Evolutionary conservation across 441 rosid genomes (phyloP).

Genomic region (Mallotus japonicus): DNA sequence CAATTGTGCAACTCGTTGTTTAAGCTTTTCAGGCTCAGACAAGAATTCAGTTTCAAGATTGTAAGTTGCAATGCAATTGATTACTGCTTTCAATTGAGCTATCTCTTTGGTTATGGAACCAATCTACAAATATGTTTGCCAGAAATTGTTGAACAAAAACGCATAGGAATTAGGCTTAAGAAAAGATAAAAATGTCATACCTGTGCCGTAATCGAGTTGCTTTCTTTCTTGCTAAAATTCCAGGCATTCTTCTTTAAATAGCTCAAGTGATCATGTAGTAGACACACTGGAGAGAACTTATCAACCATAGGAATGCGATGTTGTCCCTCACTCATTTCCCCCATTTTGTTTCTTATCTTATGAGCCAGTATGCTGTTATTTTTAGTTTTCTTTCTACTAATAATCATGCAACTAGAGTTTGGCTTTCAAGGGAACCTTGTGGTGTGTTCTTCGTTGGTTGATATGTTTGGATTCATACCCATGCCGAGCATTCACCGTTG

Average conservation of each 20-base stretch:
- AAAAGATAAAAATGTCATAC: neutral
- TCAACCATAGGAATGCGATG: constrained; percentile 47
- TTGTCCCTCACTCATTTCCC: constrained; percentile 18
- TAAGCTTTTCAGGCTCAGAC: constrained; percentile 5
- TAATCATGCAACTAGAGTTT: too few relatives aligned
- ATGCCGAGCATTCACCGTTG: too few relatives aligned
- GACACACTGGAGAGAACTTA: constrained; percentile 26
- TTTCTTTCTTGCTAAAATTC: neutral
- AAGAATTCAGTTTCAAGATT: constrained; percentile 22
- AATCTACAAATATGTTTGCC: constrained; percentile 6
- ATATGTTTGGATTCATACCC: too few relatives aligned
- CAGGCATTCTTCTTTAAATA: constrained; percentile 3
- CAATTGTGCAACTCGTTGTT: constrained; percentile 19
- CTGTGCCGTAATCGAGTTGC: neutral
- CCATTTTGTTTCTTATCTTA: neutral
- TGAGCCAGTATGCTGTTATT: too few relatives aligned
- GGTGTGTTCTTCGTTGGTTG: too few relatives aligned
- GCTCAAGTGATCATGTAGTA: constrained; percentile 25
- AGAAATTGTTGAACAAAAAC: neutral
- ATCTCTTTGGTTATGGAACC: constrained; percentile 21
- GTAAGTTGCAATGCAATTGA: constrained; percentile 29
- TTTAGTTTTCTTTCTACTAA: too few relatives aligned
- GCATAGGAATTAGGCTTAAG: neutral
- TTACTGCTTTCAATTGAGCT: constrained; percentile 20
- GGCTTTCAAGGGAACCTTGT: too few relatives aligned